phyloP scores from a whole-genome alignment of 495 filamentous ascomycete genomes.

The Penicillium taxi region DNA sequence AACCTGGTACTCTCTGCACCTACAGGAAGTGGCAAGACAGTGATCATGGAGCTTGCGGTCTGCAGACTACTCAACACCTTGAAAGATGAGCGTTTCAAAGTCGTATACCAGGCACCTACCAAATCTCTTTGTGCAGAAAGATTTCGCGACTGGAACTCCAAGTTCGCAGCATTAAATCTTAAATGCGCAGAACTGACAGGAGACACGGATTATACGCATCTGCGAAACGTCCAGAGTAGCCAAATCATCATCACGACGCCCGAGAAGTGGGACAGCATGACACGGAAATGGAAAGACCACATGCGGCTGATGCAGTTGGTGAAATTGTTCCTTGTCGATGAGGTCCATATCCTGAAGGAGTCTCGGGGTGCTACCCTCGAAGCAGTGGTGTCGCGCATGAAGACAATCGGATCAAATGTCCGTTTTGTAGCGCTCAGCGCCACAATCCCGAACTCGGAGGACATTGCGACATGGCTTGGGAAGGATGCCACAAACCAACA shows the following conservation, averaged over 20 bases:
- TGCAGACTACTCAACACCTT: constrained; percentile 62
- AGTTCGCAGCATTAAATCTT: constrained; percentile 68
- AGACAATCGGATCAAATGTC: constrained; percentile 76
- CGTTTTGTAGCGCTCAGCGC: constrained; percentile 90
- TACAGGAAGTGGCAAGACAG: constrained; percentile 92
- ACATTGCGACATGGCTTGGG: constrained; percentile 90
- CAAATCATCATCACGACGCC: constrained; percentile 94
- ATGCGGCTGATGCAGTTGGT: constrained; percentile 73
- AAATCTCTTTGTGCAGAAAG: constrained; percentile 88
- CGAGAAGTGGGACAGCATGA: constrained; percentile 98
- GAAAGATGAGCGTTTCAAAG: constrained; percentile 69
- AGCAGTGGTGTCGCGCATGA: constrained; percentile 96
- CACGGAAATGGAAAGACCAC: constrained; percentile 91
- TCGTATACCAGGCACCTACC: constrained; percentile 91
- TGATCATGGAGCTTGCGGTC: constrained; percentile 83
- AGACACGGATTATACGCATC: constrained; percentile 71
- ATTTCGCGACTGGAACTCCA: constrained; percentile 74
- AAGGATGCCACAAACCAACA: constrained; percentile 58
- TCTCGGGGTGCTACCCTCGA: constrained; percentile 83
- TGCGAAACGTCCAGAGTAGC: constrained; percentile 67
- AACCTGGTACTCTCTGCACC: constrained; percentile 87
- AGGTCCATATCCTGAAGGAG: constrained; percentile 93
- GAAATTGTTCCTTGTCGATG: constrained; percentile 89
- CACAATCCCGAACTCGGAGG: constrained; percentile 85
- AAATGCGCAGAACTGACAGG: constrained; percentile 84